Evolutionary conservation across 257 asterid species (phyloP).

Genomic region (Scutellaria minor): DNA sequence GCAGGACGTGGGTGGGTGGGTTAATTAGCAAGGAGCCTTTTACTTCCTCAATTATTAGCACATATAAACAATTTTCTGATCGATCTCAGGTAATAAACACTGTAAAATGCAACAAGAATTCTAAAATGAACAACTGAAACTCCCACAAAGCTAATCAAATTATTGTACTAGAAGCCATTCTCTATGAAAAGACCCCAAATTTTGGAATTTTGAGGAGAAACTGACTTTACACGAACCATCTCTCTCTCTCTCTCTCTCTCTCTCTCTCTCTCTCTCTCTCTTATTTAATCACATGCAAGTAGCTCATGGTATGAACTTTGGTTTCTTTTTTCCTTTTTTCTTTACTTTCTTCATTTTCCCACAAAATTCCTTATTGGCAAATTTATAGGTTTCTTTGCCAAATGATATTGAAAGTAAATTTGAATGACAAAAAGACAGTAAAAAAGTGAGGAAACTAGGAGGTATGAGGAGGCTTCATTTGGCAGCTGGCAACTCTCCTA

Average conservation of each 20-base stretch:
- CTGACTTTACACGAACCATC: conserved; percentile 6
- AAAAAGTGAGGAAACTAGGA: too few relatives aligned
- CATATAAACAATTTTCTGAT: conserved; percentile 36
- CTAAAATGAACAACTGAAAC: conserved; percentile 3
- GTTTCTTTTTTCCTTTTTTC: neutral
- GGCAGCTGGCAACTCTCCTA: too few relatives aligned
- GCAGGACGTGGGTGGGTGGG: conserved; percentile 34
- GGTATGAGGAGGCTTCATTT: too few relatives aligned
- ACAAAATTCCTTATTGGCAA: too few relatives aligned
- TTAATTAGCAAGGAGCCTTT: conserved; percentile 29
- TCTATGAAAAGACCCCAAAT: conserved; percentile 30
- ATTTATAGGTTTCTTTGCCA: too few relatives aligned
- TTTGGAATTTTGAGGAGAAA: conserved; percentile 35
- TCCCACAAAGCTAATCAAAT: neutral
- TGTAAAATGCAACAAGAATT: conserved; percentile 1
- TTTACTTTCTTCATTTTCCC: too few relatives aligned
- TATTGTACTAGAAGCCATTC: conserved; percentile 13
- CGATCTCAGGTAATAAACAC: conserved; percentile 36
- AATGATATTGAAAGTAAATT: too few relatives aligned
- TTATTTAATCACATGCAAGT: conserved; percentile 1
- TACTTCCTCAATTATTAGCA: conserved; percentile 27
- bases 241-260: neutral
- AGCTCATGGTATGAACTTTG: conserved; percentile 22
- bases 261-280: neutral
- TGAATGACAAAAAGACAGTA: too few relatives aligned